Percentiles rank a stretch among this genome's conserved stretches.
phyloP scores from a whole-genome alignment of 1,284 basidiomycete genomes.

The Dichomitus squalens region DNA sequence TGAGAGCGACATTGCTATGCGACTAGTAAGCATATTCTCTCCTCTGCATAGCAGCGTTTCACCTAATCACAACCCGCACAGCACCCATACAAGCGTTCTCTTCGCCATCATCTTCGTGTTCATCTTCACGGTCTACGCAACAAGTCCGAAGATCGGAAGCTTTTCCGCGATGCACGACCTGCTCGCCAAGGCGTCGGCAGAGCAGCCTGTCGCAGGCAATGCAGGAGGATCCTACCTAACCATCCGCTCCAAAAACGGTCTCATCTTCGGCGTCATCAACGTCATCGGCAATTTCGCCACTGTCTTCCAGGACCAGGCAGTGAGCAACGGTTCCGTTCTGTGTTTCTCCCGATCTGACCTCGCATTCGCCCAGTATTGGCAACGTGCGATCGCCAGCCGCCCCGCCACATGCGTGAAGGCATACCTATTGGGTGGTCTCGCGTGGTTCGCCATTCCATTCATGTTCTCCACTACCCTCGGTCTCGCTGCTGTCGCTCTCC shows the following conservation, averaged over 20 bases:
- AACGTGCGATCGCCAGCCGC: constrained; percentile 85
- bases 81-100: constrained; percentile 80
- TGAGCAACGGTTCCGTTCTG: constrained; percentile 9
- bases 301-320: constrained; percentile 48
- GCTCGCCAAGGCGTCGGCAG: constrained; percentile 43
- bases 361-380: constrained; percentile 58
- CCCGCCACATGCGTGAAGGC: constrained; percentile 87
- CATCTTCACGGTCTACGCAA: constrained; percentile 74
- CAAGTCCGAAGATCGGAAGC: constrained; percentile 55
- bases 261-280: constrained; percentile 91
- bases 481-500: constrained; percentile 79
- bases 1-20: constrained; percentile 48
- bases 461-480: constrained; percentile 82
- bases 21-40: constrained; percentile 31
- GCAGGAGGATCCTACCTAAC: constrained; percentile 69
- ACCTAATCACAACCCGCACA: constrained; percentile 26
- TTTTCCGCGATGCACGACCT: constrained; percentile 55
- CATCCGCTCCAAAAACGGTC: constrained; percentile 78
- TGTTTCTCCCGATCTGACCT: not conserved
- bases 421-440: constrained; percentile 87
- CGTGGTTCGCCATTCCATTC: constrained; percentile 89
- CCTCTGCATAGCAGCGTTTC: not conserved
- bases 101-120: constrained; percentile 81
- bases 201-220: constrained; percentile 57
- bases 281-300: constrained; percentile 75